Evolutionary conservation across 768 basidiomycete species (phyloP).

Genomic region (Pisolithus microcarpus): DNA sequence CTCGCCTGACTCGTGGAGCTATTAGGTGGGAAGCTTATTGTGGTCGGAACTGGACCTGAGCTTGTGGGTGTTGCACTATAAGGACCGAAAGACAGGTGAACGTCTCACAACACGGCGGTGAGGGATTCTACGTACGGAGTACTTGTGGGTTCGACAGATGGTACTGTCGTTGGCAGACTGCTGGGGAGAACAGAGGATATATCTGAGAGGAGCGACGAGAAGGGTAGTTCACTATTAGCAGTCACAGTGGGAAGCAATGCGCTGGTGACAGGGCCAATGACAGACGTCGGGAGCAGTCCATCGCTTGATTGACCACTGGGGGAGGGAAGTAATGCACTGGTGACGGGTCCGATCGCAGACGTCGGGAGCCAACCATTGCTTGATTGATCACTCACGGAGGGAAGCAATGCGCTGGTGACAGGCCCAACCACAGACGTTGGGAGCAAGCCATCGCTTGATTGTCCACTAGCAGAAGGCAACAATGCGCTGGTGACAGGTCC

Average conservation of each 20-base stretch:
- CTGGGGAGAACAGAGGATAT: conserved; percentile 3
- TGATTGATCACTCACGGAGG: neutral
- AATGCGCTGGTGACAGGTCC: conserved; percentile 1
- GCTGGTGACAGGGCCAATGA: neutral
- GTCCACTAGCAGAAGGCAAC: neutral
- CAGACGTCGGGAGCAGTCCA: neutral
- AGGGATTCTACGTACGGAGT: neutral
- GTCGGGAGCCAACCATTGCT: neutral
- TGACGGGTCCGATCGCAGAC: neutral
- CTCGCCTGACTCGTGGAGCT: conserved; percentile 6
- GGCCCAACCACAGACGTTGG: neutral
- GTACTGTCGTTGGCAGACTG: neutral
- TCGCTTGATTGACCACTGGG: neutral
- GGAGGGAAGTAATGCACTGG: neutral
- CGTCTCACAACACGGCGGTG: neutral
- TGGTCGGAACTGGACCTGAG: conserved; percentile 12
- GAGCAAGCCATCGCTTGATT: neutral
- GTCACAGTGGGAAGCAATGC: neutral
- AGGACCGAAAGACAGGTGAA: neutral
- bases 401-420: neutral
- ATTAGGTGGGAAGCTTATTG: conserved; percentile 26
- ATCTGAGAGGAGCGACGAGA: neutral
- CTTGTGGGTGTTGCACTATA: conserved; percentile 1
- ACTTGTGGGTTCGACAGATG: neutral
- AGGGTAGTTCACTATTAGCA: neutral